Percentiles rank a stretch among this genome's conserved stretches.
phyloP scores from a whole-genome alignment of 2,329 filamentous ascomycete genomes.

The Neocucurbitaria cava region DNA sequence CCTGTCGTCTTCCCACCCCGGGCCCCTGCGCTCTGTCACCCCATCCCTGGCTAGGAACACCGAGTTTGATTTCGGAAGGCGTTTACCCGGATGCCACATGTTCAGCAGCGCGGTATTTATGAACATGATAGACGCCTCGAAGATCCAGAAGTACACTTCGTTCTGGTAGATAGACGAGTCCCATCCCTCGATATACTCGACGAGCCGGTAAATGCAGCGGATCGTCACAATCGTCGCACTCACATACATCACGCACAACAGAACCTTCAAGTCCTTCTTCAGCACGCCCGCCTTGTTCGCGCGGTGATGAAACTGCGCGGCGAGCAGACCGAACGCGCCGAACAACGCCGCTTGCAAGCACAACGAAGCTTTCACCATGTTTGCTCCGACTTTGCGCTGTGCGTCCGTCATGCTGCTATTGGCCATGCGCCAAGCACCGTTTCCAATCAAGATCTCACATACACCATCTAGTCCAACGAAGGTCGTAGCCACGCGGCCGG shows the following conservation, averaged over 20 bases:
- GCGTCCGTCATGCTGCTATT: slow-evolving; percentile 46
- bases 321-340: slow-evolving; percentile 56
- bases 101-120: slow-evolving; percentile 60
- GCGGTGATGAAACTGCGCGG: slow-evolving; percentile 55
- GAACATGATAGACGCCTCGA: slow-evolving; percentile 61
- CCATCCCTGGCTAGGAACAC: slow-evolving; percentile 61
- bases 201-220: slow-evolving; percentile 60
- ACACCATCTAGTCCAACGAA: slow-evolving; percentile 61
- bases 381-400: slow-evolving; percentile 52
- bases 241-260: slow-evolving; percentile 57
- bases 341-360: slow-evolving; percentile 61
- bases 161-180: slow-evolving; percentile 48
- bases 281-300: slow-evolving; percentile 51
- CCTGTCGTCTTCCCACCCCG: slow-evolving; percentile 58
- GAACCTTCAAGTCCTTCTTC: slow-evolving; percentile 51
- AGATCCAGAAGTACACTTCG: slow-evolving; percentile 63
- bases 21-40: slow-evolving; percentile 59
- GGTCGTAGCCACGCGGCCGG: slow-evolving; percentile 65
- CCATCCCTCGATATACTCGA: slow-evolving; percentile 57
- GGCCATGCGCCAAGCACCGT: slow-evolving; percentile 57
- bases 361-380: slow-evolving; percentile 58
- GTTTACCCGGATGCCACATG: slow-evolving; percentile 59
- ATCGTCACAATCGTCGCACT: slow-evolving; percentile 57
- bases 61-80: slow-evolving; percentile 58
- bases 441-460: slow-evolving; percentile 60